Evolutionary conservation across 208 protist genomes (phyloP), one percentile per base, ranked within the genome.

Genomic region (Porcisia hertigi): DNA sequence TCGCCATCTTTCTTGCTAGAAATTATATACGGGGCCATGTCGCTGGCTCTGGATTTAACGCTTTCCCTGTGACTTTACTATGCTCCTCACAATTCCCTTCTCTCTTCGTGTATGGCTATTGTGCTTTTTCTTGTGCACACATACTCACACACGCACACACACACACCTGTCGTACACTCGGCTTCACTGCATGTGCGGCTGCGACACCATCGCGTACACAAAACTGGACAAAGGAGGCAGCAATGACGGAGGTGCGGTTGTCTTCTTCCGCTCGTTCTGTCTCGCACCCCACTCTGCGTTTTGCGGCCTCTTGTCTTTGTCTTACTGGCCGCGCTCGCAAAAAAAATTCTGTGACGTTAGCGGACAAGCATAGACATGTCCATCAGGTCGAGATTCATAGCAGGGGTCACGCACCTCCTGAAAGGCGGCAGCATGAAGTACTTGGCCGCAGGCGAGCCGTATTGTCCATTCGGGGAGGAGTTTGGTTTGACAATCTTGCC

Each of bases 401-500:
- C 77, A 65, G 87, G 78, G 2, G 71, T 84, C 55, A 90, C 84
- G 59, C 87, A 94, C 82, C 73, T 97, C 39, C 53, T 81, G n/a
- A 82, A 81, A 52, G 92, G 92, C 18, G 83, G 87, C 9, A 97
- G 90, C 71, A 45, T 92, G n/a, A 88, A 88, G 64, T 95, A 92
- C 77, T 59, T 95, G 14, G 82, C 84, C 1, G 82, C 86, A 2
- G 88, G 88, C n/a, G 87, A 95, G 76, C 93, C 90, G 36, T 94
- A 95, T 73, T 87, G 86, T 25, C 93, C 93, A 1, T 96, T 94
- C 77, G 93, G 93, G 39, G 87, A 91, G 64, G 93, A 96, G 14
- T 96, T 97, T 81, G 93, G 93, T 14, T 66, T 97, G n/a, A 91
- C 88, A 8, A 78, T 97, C 0, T 76, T 97, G 59, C 93, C 93